A percentile compares a stretch with the other conserved stretches of the same genome.
These are phyloP conservation scores for Euphrasia confusa DNA, from an alignment of 257 asterid genomes.

Conservation along the genomic window DNA sequence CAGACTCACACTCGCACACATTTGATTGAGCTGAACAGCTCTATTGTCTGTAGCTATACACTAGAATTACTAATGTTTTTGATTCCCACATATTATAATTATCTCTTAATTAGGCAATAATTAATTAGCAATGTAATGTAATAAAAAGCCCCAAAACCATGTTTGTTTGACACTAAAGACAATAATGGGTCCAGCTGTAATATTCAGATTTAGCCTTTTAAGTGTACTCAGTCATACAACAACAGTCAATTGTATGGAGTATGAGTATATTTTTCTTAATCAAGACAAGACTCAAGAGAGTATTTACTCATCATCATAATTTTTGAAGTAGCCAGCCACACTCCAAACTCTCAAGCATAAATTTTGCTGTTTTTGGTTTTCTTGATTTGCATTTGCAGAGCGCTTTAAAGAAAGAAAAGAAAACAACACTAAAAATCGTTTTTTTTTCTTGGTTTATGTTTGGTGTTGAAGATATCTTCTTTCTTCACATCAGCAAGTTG, in stretches of 20 bases:
- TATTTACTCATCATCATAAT: too few species aligned
- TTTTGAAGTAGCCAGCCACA: slow-evolving; percentile 5
- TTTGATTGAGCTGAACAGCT: slow-evolving; percentile 37
- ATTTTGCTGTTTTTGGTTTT: slow-evolving; percentile 34
- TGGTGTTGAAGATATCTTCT: slow-evolving; percentile 18
- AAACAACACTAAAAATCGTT: slow-evolving; percentile 16
- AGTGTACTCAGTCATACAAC: slow-evolving; percentile 21
- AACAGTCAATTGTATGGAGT: too few species aligned
- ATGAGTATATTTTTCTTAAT: not conserved
- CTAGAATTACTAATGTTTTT: slow-evolving; percentile 16
- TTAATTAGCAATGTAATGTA: slow-evolving; percentile 28
- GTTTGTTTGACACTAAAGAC: slow-evolving; percentile 40
- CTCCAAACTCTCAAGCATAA: slow-evolving; percentile 43
- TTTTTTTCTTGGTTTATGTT: slow-evolving; percentile 31
- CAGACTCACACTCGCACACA: slow-evolving; percentile 17
- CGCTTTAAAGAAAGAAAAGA: slow-evolving; percentile 19
- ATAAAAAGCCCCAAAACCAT: slow-evolving; percentile 24
- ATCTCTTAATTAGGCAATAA: slow-evolving; percentile 23
- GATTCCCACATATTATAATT: slow-evolving; percentile 27
- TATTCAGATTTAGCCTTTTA: slow-evolving; percentile 37
- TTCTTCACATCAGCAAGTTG: slow-evolving; percentile 17
- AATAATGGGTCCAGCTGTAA: slow-evolving; percentile 64
- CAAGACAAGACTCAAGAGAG: too few species aligned
- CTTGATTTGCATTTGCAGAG: slow-evolving; percentile 48
- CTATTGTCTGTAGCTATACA: slow-evolving; percentile 43